Base-by-base conservation (phyloP, 352 stramenopile genomes). In the Phytopythium cucurbitacearum region DNA sequence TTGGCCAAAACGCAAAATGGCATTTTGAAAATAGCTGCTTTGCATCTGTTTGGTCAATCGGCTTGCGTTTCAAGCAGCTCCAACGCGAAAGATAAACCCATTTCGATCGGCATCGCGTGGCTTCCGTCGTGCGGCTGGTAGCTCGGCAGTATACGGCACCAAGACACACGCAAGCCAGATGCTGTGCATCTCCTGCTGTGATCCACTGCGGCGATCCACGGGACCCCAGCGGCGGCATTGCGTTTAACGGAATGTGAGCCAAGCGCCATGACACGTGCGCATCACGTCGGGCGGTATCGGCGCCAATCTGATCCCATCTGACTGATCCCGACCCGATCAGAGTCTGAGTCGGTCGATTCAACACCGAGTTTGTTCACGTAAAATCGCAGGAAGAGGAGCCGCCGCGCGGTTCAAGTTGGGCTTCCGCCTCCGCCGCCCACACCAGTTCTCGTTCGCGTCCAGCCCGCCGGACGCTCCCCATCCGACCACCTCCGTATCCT, bases 361-460 rank as follows among this genome's bases (percentile, higher is more conserved):
- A 32, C 33, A 43, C 33, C 35, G 47, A 43, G 34, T 52, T 35
- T 51, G 47, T 52, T 52, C 47, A 52, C 47, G 47, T 52, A 52
- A 42, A 52, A 52, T 15, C 3, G 5, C 3, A 1, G 3, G 21
- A 28, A 28, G 21, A 28, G 21, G 21, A 28, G 21, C 21, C 21
- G 1, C 34, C 15, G 13, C 28, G n/a, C 34, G 33, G 34, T 52
- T 52, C 47, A 52, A 52, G 47, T 52, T 50, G 28, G 11, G 21
- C 45, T 4, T 10, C 21, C 46, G 2, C 13, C 40, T 44, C 12
- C n/a, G 34, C 47, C 10, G n/a, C 47, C 35, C 33, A 8, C 46
- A n/a, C 42, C 16, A 16, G 13, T 15, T 21, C 41, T 33, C 7
- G 13, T 3, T n/a, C n/a, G 8, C 16, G 16, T n/a, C 32, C 44